Evolutionary conservation across 2,329 filamentous ascomycete species (phyloP).

Genomic region (Alternaria triticimaculans): DNA sequence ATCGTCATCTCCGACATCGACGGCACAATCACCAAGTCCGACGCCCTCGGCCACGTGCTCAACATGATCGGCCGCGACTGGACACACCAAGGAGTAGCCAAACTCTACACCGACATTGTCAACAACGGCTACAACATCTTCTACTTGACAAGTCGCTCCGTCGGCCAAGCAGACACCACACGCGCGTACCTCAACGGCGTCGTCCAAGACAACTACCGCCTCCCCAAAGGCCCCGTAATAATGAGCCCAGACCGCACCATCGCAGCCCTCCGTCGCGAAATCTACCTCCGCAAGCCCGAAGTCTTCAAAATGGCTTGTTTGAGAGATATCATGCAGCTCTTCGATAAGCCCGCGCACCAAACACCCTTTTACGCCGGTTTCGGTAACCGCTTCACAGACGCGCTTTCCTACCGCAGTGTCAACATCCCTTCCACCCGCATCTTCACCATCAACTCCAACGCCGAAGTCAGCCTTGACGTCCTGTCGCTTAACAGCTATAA

Average conservation of each 20-base stretch:
- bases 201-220: conserved; percentile 80
- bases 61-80: conserved; percentile 98
- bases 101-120: conserved; percentile 94
- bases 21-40: conserved; percentile 97
- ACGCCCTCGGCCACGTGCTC: conserved; percentile 89
- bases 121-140: conserved; percentile 98
- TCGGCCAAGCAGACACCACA: conserved; percentile 91
- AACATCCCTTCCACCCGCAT: conserved; percentile 94
- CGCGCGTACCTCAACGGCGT: conserved; percentile 89
- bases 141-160: conserved; percentile 92
- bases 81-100: conserved; percentile 96
- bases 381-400: conserved; percentile 94
- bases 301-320: conserved; percentile 99
- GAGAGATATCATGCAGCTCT: conserved; percentile 89
- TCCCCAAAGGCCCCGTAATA: conserved; percentile 92
- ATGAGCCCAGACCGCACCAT: conserved; percentile 94
- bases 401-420: conserved; percentile 92
- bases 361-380: conserved; percentile 97
- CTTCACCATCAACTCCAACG: conserved; percentile 98
- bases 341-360: conserved; percentile 65
- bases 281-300: conserved; percentile 95
- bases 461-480: conserved; percentile 90
- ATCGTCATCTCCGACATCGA: conserved; percentile 99
- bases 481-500: conserved; percentile 92
- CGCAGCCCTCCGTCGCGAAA: conserved; percentile 86